Base-by-base conservation (phyloP, 2,329 filamentous ascomycete genomes). In the Cryphonectria japonica region DNA sequence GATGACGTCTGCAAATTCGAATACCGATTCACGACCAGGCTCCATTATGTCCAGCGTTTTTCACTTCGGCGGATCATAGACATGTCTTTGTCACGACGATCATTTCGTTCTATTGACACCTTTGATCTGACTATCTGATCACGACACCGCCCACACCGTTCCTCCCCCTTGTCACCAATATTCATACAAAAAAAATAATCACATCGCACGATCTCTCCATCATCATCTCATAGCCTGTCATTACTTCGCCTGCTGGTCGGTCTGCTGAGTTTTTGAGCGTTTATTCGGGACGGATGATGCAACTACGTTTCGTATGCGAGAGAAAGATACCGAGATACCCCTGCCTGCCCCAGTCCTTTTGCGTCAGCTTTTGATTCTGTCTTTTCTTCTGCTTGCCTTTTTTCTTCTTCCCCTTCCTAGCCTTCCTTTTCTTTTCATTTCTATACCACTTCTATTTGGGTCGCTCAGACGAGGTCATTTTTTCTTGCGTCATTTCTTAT, bases 241-340 rank as follows among this genome's bases (percentile, higher is more conserved):
- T 65, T 65, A 34, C 39, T 65, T 65, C 43, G 22, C 62, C 62
- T 67, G 69, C 69, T 66, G 68, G 65, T 68, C 63, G 71, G 68
- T 71, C 63, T 72, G 60, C 66, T 71, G 63, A 69, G 68, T 62
- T 68, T 71, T 64, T 66, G 66, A 68, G 68, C 69, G 66, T 73
- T 69, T 72, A 57, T 69, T 69, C 66, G 69, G 71, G 67, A 69
- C 65, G 70, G 71, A 73, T 73, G 71, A 73, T 71, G 66, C 66
- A 72, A 50, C 68, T 70, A 71, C 62, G 62, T 71, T 73, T 69
- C 69, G 71, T 73, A 73, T 71, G 71, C 71, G 71, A 73, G 66
- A 72, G 69, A 63, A 69, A 70, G 62, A 73, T 73, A 73, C 69
- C 71, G 71, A 73, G 71, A 73, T 73, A 73, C 71, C 71, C 71